Base-by-base conservation (phyloP, 140 eudicot genomes). In the Oenanthe javanica region DNA sequence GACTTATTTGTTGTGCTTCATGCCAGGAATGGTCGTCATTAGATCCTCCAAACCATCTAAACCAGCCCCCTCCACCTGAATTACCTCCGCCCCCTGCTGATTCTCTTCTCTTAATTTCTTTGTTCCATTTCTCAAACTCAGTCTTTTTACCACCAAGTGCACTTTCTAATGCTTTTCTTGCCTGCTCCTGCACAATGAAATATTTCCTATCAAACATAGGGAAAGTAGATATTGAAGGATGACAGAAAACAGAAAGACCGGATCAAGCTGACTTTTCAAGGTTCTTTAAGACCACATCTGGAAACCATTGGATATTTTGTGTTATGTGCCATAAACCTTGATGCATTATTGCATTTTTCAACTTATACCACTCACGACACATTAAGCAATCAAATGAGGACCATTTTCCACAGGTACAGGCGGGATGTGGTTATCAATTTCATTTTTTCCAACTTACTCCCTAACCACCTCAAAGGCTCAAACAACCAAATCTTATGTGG, bases 51-150 rank as follows among this genome's bases (percentile, higher is more conserved):
- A 87, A 89, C 90, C 98, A 88, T 84, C 96, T 82, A 76, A 87
- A 87, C 91, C 94, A 87, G 76, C 91, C 91, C 72, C 96, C 89
- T 45, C 98, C 96, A 0, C 89, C 92, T 59, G 79, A 86, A 40
- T 87, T 91, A 42, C 92, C 97, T 46, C 96, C 97, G n/a, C 91
- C 91, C 16, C 91, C 90, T 59, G 89, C 91, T 61, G 90, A 89
- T 82, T 94, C 94, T 71, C 92, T 94, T 81, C 79, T 92, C 84
- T 88, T 89, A 19, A 92, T 92, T 89, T 94, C 96, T 80, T 90
- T 85, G 86, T 94, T 87, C 98, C 98, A 94, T 80, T 92, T 92
- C 78, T 94, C 98, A 86, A 84, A 92, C 81, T 94, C 93, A 3
- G 81, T 61, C 86, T 90, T 92, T 88, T 91, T 91, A 61, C 89